Conservation (phyloP, 192 early-diverging fungal species). For the Lobosporangium transversale region DNA sequence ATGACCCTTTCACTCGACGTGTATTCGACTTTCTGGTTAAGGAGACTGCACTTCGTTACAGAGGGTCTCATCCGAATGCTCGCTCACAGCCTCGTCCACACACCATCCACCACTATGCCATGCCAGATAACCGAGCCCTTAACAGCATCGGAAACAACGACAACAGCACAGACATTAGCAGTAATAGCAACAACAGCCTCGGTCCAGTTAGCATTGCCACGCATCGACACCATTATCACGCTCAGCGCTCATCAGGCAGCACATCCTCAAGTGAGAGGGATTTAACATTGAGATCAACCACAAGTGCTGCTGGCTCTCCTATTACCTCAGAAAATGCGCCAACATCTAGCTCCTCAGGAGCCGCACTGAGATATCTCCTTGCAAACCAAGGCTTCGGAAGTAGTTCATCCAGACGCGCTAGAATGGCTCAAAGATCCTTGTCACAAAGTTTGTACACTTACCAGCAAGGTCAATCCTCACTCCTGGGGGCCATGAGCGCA, state of each 20-base stretch:
- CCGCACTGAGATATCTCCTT: conserved; percentile 27
- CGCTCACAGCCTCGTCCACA: conserved; percentile 4
- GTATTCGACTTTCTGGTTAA: conserved; percentile 48
- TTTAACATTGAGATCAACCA: conserved; percentile 1
- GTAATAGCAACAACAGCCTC: neutral
- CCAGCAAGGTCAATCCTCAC: conserved; percentile 15
- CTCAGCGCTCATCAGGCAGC: neutral
- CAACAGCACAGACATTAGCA: neutral
- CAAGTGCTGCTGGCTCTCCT: neutral
- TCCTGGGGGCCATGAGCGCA: conserved; percentile 13
- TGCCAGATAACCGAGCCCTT: conserved; percentile 2
- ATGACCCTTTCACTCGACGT: conserved; percentile 35
- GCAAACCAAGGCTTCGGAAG: conserved; percentile 12
- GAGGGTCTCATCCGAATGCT: conserved; percentile 15
- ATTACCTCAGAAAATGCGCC: neutral
- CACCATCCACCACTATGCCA: conserved; percentile 28
- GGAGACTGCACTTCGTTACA: conserved; percentile 39
- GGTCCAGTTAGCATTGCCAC: no score
- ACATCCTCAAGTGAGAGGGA: conserved; percentile 28
- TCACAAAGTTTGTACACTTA: conserved; percentile 17
- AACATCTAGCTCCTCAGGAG: conserved; percentile 11
- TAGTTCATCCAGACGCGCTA: conserved; percentile 14
- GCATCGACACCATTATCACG: conserved; percentile 8
- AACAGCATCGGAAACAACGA: conserved; percentile 1
- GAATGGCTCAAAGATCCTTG: conserved; percentile 25